Conservation (phyloP, 495 filamentous ascomycete species). For the Hamigera avellanea region DNA sequence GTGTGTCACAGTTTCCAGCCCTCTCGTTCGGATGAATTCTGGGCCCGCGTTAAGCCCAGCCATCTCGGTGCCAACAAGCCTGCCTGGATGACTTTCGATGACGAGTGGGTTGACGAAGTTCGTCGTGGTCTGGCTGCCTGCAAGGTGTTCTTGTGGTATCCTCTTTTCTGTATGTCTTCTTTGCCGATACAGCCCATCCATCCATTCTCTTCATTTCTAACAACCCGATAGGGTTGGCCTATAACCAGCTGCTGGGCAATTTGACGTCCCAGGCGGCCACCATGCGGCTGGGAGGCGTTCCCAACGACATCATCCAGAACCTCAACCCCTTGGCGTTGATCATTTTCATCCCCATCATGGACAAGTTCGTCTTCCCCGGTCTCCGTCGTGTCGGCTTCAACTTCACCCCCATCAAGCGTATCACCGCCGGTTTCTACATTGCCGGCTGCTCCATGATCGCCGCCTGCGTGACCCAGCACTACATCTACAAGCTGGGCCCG, state of each 20-base stretch:
- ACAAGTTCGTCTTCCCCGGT: conserved; percentile 47
- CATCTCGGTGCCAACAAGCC: conserved; percentile 23
- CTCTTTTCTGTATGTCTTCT: conserved; percentile 33
- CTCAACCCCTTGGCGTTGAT: conserved; percentile 55
- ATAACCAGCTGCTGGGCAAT: conserved; percentile 16
- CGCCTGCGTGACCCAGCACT: conserved; percentile 44
- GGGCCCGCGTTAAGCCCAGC: conserved; percentile 47
- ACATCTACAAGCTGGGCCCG: conserved; percentile 42
- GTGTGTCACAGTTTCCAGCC: conserved; percentile 23
- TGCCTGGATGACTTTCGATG: conserved; percentile 13
- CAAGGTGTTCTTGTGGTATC: conserved; percentile 47
- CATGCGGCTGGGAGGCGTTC: conserved; percentile 48
- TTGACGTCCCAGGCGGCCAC: conserved; percentile 40
- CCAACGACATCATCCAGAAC: conserved; percentile 58
- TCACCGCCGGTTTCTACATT: conserved; percentile 45
- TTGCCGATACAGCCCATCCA: no score
- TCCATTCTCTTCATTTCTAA: no score
- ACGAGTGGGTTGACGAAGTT: conserved; percentile 51
- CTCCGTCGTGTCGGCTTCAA: conserved; percentile 43
- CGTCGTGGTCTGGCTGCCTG: conserved; percentile 46
- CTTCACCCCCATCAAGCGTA: conserved; percentile 54
- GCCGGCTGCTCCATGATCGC: conserved; percentile 42
- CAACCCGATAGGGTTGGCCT: conserved; percentile 26
- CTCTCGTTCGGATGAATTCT: conserved; percentile 33
- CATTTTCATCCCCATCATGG: conserved; percentile 56